These are phyloP conservation scores for Mucor sp. DNA, from an alignment of 371 early-diverging fungal species.

Conservation along the genomic window DNA sequence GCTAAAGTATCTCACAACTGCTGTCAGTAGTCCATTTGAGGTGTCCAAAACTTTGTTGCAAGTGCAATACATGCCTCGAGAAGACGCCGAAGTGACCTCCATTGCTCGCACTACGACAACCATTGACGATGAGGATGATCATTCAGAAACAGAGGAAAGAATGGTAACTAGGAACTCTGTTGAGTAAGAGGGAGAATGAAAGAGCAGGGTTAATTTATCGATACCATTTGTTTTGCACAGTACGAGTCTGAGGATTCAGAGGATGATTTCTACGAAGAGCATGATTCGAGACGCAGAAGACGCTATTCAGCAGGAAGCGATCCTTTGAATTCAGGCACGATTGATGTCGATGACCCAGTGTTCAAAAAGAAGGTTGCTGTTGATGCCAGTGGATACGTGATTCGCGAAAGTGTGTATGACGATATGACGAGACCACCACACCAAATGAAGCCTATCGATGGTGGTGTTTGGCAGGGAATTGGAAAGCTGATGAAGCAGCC, in stretches of 20 bases:
- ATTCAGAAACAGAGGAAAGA: conserved; percentile 22
- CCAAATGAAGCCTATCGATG: conserved; percentile 60
- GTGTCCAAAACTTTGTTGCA: conserved; percentile 78
- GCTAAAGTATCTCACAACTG: conserved; percentile 66
- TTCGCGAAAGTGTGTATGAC: conserved; percentile 62
- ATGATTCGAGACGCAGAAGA: conserved; percentile 14
- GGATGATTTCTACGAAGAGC: conserved; percentile 33
- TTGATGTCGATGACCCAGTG: conserved; percentile 42
- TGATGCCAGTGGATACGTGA: conserved; percentile 65
- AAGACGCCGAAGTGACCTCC: conserved; percentile 40
- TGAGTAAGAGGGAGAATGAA: too few relatives aligned
- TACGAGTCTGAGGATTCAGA: conserved; percentile 37
- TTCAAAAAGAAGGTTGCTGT: conserved; percentile 37
- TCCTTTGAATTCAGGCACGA: conserved; percentile 23
- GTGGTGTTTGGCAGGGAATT: conserved; percentile 64
- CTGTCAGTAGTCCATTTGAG: conserved; percentile 74
- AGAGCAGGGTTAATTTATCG: not conserved
- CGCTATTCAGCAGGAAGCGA: conserved; percentile 19
- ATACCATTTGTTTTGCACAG: conserved; percentile 13
- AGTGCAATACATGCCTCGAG: conserved; percentile 79
- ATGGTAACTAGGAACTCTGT: not conserved
- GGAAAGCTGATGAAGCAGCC: conserved; percentile 56
- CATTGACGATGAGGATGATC: conserved; percentile 1
- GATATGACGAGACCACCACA: conserved; percentile 63
- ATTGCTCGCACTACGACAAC: conserved; percentile 5